These are phyloP conservation scores for Paracorniculantispora psalliotae DNA, from an alignment of 2,329 filamentous ascomycete genomes.

Conservation along the genomic window DNA sequence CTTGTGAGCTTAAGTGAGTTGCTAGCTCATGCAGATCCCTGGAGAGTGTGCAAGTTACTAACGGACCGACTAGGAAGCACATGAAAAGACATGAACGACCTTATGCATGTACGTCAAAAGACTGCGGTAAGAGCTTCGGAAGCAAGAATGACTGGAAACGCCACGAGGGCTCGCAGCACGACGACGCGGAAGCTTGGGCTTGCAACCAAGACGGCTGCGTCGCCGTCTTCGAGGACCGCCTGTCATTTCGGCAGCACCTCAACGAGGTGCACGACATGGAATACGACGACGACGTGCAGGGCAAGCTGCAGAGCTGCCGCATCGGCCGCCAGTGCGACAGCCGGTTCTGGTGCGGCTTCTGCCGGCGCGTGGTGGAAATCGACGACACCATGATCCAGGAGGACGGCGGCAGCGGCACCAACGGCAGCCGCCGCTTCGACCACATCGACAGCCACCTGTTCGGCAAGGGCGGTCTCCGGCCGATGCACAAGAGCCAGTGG, in stretches of 20 bases:
- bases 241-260: constrained; percentile 61
- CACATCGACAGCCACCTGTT: constrained; percentile 74
- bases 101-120: constrained; percentile 71
- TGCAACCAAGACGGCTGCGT: constrained; percentile 55
- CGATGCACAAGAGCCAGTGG: constrained; percentile 54
- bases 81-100: constrained; percentile 74
- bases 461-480: constrained; percentile 37
- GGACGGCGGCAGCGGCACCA: constrained; percentile 22
- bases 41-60: not conserved
- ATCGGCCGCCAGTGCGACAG: constrained; percentile 60
- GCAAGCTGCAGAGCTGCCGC: constrained; percentile 47
- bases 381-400: constrained; percentile 26
- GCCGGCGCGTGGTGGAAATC: constrained; percentile 46
- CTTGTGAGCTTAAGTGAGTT: constrained; percentile 55
- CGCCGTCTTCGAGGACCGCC: not conserved
- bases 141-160: constrained; percentile 94
- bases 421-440: constrained; percentile 54
- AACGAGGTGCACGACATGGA: constrained; percentile 40
- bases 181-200: constrained; percentile 64
- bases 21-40: no score
- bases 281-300: constrained; percentile 30
- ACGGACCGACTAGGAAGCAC: constrained; percentile 62
- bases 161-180: constrained; percentile 79
- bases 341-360: constrained; percentile 88
- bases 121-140: constrained; percentile 72